Evolutionary conservation across 176 grass and related monocot species (phyloP).

Genomic region (Triticum aestivum): IWGSC_CS_RefSeq_v2.1 NC_057795.1:524538725-524539224

Average conservation of each 20-base stretch:
- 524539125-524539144: not conserved
- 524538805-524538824: constrained; percentile 91
- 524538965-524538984: not conserved
- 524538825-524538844: constrained; percentile 7
- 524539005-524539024: constrained; percentile 14
- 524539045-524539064: constrained; percentile 1
- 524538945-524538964: not conserved
- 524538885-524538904: constrained; percentile 1
- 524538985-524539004: constrained; percentile 8
- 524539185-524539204: not conserved
- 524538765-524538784: constrained; percentile 85
- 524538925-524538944: constrained; percentile 14
- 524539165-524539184: constrained; percentile 2
- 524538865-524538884: not conserved
- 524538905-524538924: not conserved
- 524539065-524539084: constrained; percentile 3
- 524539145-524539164: not conserved
- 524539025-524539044: not conserved
- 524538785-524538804: constrained; percentile 89
- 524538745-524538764: constrained; percentile 90
- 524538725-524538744: constrained; percentile 93
- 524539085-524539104: not conserved
- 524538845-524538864: not conserved
- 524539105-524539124: not conserved
- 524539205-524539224: not conserved